Evolutionary conservation across 2,329 filamentous ascomycete species (phyloP).

Genomic region (Xylariaceae sp.): DNA sequence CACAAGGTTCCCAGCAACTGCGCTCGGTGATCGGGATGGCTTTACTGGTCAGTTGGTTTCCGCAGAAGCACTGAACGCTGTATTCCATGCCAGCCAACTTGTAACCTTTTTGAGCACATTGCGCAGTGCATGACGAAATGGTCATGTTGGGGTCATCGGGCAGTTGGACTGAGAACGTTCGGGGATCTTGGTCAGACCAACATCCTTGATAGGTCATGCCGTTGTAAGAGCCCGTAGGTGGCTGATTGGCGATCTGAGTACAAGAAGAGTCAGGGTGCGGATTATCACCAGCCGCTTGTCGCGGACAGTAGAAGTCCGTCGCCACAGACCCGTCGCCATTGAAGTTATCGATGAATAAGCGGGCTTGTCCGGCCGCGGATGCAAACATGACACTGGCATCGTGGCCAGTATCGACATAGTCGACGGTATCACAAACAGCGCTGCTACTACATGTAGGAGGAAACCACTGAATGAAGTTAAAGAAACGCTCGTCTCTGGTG

Average conservation of each 20-base stretch:
- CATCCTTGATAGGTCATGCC: too few relatives aligned
- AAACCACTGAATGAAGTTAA: constrained; percentile 19
- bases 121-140: too few relatives aligned
- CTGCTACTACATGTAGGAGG: constrained; percentile 9
- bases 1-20: background rate
- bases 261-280: constrained; percentile 18
- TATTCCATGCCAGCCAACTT: constrained; percentile 1
- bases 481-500: constrained; percentile 23
- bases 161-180: too few relatives aligned
- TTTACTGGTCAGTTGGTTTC: background rate
- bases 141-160: too few relatives aligned
- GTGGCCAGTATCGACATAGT: constrained; percentile 18
- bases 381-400: constrained; percentile 22
- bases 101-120: too few relatives aligned
- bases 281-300: constrained; percentile 8
- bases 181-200: too few relatives aligned
- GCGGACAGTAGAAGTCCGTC: constrained; percentile 19
- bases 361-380: constrained; percentile 10
- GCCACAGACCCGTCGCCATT: constrained; percentile 7
- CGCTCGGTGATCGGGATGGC: background rate
- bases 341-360: constrained; percentile 25
- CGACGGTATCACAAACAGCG: constrained; percentile 17
- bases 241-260: background rate
- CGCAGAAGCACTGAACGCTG: background rate
- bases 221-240: too few relatives aligned